Evolutionary conservation across 805 yeast species (phyloP).

Genomic region (Zygosaccharomyces bailii): DNA sequence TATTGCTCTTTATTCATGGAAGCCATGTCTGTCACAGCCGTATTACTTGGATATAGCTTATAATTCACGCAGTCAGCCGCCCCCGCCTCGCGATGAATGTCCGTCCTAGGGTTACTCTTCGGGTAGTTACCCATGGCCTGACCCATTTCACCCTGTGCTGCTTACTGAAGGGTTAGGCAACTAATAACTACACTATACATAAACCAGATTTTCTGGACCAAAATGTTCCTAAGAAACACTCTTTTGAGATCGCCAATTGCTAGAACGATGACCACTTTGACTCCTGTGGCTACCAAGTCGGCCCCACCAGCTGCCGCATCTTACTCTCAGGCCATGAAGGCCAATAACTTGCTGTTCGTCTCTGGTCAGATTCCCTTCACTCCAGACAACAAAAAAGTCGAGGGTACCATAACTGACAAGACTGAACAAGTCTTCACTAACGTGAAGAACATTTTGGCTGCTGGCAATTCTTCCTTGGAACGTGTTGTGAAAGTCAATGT

Average conservation of each 20-base stretch:
- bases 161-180: background rate
- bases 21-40: background rate
- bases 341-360: constrained; percentile 80
- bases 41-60: background rate
- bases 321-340: constrained; percentile 93
- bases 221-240: constrained; percentile 22
- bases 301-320: constrained; percentile 98
- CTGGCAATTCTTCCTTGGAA: constrained; percentile 78
- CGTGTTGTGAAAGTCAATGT: constrained; percentile 83
- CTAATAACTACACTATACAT: background rate
- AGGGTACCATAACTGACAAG: constrained; percentile 71
- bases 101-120: constrained; percentile 5
- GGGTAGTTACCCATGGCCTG: constrained; percentile 3
- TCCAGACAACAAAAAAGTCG: constrained; percentile 72
- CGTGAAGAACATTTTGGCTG: constrained; percentile 69
- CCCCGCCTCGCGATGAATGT: background rate
- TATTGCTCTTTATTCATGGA: background rate
- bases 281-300: constrained; percentile 58
- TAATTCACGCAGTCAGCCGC: constrained; percentile 1
- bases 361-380: constrained; percentile 96
- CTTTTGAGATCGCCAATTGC: constrained; percentile 19
- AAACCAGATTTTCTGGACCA: background rate
- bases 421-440: constrained; percentile 73
- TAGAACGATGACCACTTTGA: constrained; percentile 29
- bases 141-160: background rate